Evolutionary conservation across 2,329 filamentous ascomycete genomes (phyloP).

Genomic region (Cladosporium austrohemisphaericum): DNA sequence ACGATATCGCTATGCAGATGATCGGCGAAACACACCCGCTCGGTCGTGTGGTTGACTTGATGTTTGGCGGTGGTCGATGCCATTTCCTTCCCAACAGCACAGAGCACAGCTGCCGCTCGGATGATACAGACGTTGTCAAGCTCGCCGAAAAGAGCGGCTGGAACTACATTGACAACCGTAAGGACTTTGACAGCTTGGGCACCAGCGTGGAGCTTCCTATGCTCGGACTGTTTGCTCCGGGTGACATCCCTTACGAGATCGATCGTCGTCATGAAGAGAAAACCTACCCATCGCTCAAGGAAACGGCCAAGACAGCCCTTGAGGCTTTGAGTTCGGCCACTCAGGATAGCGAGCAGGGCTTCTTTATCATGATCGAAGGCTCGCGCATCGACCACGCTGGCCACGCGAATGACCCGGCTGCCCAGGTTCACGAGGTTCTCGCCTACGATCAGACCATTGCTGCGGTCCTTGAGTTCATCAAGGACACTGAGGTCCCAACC

Average conservation of each 20-base stretch:
- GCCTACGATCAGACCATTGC: slow-evolving; percentile 87
- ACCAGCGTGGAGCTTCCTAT: slow-evolving; percentile 73
- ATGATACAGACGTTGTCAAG: slow-evolving; percentile 70
- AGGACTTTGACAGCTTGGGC: slow-evolving; percentile 67
- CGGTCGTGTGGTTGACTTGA: slow-evolving; percentile 82
- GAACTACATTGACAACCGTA: slow-evolving; percentile 68
- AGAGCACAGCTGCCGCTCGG: slow-evolving; percentile 73
- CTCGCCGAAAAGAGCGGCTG: slow-evolving; percentile 72
- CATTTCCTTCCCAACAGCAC: slow-evolving; percentile 85
- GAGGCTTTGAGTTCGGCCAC: slow-evolving; percentile 77
- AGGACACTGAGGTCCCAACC: slow-evolving; percentile 67
- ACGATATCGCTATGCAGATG: slow-evolving; percentile 89
- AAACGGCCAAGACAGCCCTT: slow-evolving; percentile 84
- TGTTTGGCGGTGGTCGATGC: slow-evolving; percentile 89
- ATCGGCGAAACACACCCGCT: slow-evolving; percentile 76
- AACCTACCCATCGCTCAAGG: slow-evolving; percentile 80
- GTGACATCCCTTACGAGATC: slow-evolving; percentile 88
- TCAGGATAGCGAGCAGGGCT: slow-evolving; percentile 78
- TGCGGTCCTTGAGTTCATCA: slow-evolving; percentile 78
- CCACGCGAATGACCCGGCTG: slow-evolving; percentile 54
- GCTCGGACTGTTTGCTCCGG: slow-evolving; percentile 76
- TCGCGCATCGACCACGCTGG: slow-evolving; percentile 95
- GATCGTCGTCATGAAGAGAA: slow-evolving; percentile 77
- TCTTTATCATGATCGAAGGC: slow-evolving; percentile 98
- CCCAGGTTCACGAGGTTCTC: slow-evolving; percentile 75